phyloP scores from a whole-genome alignment of 1,284 basidiomycete genomes.

The Flammula alnicola region DNA sequence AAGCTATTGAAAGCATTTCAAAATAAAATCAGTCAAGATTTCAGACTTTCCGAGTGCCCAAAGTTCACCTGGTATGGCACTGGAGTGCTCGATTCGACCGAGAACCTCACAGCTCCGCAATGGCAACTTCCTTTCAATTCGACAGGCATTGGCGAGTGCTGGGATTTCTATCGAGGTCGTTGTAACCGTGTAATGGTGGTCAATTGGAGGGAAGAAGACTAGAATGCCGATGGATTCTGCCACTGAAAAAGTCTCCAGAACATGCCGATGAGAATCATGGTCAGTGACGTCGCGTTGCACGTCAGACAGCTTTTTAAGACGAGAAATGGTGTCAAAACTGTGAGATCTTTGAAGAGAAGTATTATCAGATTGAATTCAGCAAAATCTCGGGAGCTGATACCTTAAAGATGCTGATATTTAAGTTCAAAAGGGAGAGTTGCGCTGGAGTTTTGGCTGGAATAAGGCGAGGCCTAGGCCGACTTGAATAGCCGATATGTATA shows the following conservation, averaged over 20 bases:
- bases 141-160: conserved; percentile 48
- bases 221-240: conserved; percentile 16
- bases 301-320: conserved; percentile 1
- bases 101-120: conserved; percentile 61
- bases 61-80: conserved; percentile 59
- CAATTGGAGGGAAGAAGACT: conserved; percentile 14
- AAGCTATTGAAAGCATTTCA: no score
- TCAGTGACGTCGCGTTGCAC: conserved; percentile 11
- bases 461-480: neutral
- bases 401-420: no score
- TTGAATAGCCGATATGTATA: neutral
- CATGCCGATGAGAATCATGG: conserved; percentile 15
- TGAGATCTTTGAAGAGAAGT: no score
- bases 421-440: no score
- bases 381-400: no score
- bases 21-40: no score
- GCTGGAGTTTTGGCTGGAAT: no score
- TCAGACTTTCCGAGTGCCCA: neutral
- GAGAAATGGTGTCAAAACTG: no score
- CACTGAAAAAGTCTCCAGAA: conserved; percentile 10
- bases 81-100: conserved; percentile 55
- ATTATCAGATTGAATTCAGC: no score
- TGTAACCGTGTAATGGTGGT: neutral
- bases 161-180: no score
- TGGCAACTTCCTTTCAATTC: conserved; percentile 63